These are phyloP conservation scores for Acacia confusa DNA, from an alignment of 306 rosid genomes.

Conservation along the genomic window DNA sequence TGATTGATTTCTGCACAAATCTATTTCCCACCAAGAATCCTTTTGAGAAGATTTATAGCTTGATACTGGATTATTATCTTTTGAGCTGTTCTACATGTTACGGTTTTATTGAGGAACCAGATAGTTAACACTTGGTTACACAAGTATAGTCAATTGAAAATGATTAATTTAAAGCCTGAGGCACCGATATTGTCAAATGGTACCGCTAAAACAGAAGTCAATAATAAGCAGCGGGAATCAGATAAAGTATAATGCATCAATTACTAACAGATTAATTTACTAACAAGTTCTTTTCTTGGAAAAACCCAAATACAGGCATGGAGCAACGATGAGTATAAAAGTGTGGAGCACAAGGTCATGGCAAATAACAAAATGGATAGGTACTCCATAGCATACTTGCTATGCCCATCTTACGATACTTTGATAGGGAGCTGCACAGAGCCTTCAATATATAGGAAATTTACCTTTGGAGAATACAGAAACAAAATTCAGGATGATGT, in stretches of 20 bases:
- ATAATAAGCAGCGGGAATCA: not conserved
- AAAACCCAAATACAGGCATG: conserved; percentile 63
- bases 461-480: conserved; percentile 84
- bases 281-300: conserved; percentile 29
- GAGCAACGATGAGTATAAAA: conserved; percentile 84
- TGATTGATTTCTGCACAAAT: not conserved
- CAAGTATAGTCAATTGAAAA: not conserved
- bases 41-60: not conserved
- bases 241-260: conserved; percentile 21
- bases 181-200: not conserved
- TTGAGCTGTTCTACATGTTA: not conserved
- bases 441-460: conserved; percentile 66
- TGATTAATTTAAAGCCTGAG: not conserved
- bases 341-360: conserved; percentile 87
- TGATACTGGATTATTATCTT: not conserved
- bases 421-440: conserved; percentile 64
- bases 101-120: not conserved
- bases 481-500: conserved; percentile 75
- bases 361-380: conserved; percentile 58
- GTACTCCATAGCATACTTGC: conserved; percentile 79
- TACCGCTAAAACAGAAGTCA: conserved; percentile 4
- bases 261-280: conserved; percentile 13
- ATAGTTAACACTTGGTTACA: not conserved
- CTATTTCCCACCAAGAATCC: not conserved
- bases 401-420: conserved; percentile 82